Base-by-base conservation (phyloP, 2,329 filamentous ascomycete genomes). In the Scorias spongiosa region DNA sequence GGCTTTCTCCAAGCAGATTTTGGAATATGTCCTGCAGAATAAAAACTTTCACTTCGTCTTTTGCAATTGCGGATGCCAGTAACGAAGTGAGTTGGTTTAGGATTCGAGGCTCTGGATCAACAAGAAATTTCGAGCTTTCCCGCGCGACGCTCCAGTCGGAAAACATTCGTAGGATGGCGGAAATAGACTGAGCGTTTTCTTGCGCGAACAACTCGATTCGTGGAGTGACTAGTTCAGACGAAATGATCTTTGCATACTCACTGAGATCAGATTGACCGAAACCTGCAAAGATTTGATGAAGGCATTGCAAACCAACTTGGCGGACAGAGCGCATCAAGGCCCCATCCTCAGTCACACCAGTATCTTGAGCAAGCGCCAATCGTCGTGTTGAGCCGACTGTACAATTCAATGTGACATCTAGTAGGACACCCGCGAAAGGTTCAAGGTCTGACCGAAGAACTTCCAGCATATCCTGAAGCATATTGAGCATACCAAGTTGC, bases 141-240 rank as follows among this genome's bases (percentile, higher is more conserved):
- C 76, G 69, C 17, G 81, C 72, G 46, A 74, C 74, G 2, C 85
- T 80, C 84, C 89, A 94, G 1, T 82, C 83, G 2, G 77, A 78
- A 49, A 98, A 78, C 5, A 98, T 69, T 49, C 81, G 80, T 48
- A 95, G 72, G 36, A 87, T 74, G 12, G 81, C 84, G 2, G 91
- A 96, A 7, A 95, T 71, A 11, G 86, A 85, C 58, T 98, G 88
- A 0, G 86, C 83, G 38, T 85, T 94, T 65, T 98, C 91, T 5
- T 75, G 70, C 0, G 87, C 77, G 43, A 98, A 75, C 45, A 83
- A 84, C 2, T 81, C 74, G 14, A 96, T 68, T 50, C 86, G 75
- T 14, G 85, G 85, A 42, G 76, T 77, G 39, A 98, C 71, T 20
- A 93, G 67, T 56, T 94, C 80, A 26, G 74, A 67, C 43, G 91